Base-by-base conservation (phyloP, 805 yeast genomes). In the Kodamaea fukazawae region DNA sequence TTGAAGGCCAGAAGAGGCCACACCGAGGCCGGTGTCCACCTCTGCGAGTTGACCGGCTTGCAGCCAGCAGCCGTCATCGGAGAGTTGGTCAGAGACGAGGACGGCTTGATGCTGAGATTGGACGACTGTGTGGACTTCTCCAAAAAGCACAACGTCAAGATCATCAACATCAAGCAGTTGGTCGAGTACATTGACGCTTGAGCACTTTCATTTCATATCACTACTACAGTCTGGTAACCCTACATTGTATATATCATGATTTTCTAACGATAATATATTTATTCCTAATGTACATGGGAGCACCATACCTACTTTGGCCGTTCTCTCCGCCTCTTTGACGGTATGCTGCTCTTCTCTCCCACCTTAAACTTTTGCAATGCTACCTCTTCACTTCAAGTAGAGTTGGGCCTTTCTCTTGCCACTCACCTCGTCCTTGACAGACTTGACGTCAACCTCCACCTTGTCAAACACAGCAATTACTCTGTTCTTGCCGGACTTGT, bases 1-100 rank as follows among this genome's bases (percentile, higher is more conserved):
- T 79, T 93, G 42, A 69, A 80, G 41, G 66, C 69, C 36, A 84
- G 99, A 71, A 72, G 86, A 42, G 99, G 99, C 11, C 99, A 93
- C 60, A 93, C 99, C 8, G 99, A 93, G 67, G 98, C 99, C 12
- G 89, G 88, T 18, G 95, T 93, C 7, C 96, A 91, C 57, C 71
- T 93, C 47, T 82, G 96, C 57, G 67, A 69, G 54, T 70, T 90
- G 54, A 75, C 91, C 5, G 89, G 88, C 0, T 70, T 86, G 50
- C 77, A 78, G 47, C 95, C 93, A 2, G 99, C 88, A 2, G 95
- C 86, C 11, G 93, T 85, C 27, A 91, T 93, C 51, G 86, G 98
- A 62, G 99, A 93, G 67, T 71, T 93, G 51, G 98, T 93, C 16
- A 78, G 84, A 42, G 98, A 89, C 49, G 84, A 80, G 34, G 98